These are phyloP conservation scores for Hyphodiscus hymeniophilus DNA, from an alignment of 495 filamentous ascomycete species.

Conservation along the genomic window DNA sequence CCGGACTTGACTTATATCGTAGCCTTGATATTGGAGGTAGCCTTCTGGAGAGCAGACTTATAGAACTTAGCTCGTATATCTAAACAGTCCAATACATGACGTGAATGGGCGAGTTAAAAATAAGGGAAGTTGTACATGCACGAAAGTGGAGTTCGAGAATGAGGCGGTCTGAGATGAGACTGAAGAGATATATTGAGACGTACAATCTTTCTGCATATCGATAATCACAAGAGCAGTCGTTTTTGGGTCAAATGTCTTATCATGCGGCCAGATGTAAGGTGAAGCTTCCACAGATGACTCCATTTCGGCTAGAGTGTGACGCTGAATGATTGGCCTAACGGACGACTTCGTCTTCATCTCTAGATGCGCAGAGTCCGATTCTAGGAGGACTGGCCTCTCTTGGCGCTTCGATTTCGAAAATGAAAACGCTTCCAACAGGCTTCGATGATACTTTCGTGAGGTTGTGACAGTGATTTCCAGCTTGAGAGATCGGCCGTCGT, in stretches of 20 bases:
- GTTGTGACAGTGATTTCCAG: background rate
- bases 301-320: slow-evolving; percentile 7
- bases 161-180: background rate
- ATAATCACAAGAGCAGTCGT: slow-evolving; percentile 62
- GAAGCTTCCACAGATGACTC: slow-evolving; percentile 33
- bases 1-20: slow-evolving; percentile 43
- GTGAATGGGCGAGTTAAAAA: no score
- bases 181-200: slow-evolving; percentile 15
- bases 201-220: slow-evolving; percentile 68
- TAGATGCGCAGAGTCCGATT: background rate
- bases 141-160: no score
- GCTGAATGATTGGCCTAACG: background rate
- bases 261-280: slow-evolving; percentile 59
- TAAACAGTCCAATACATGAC: slow-evolving; percentile 2
- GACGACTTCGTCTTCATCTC: background rate
- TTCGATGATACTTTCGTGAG: background rate
- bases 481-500: background rate
- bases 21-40: slow-evolving; percentile 53
- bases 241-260: slow-evolving; percentile 43
- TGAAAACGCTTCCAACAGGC: background rate
- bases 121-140: no score
- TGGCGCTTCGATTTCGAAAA: background rate
- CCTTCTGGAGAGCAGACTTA: slow-evolving; percentile 50
- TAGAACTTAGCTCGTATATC: slow-evolving; percentile 12
- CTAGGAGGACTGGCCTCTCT: background rate